Percentiles rank a stretch among this genome's conserved stretches.
phyloP scores from a whole-genome alignment of 1,284 basidiomycete genomes.

The Blastosporella zonata region DNA sequence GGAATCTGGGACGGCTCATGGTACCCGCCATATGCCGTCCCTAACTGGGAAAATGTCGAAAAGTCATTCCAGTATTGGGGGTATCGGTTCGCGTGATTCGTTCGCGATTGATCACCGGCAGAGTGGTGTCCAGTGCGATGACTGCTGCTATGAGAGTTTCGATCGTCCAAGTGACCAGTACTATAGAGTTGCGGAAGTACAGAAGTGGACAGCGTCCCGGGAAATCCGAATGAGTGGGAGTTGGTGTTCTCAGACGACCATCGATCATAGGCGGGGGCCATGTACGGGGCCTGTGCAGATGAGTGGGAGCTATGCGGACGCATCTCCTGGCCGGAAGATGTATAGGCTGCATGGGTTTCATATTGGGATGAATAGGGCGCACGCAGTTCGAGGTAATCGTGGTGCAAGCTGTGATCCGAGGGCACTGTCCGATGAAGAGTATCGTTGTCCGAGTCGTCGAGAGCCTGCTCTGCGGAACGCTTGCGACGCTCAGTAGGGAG shows the following conservation, averaged over 20 bases:
- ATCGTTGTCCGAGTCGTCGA: slow-evolving; percentile 31
- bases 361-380: slow-evolving; percentile 22
- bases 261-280: slow-evolving; percentile 44
- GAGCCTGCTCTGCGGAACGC: slow-evolving; percentile 35
- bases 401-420: slow-evolving; percentile 8
- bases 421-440: slow-evolving; percentile 17
- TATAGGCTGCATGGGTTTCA: slow-evolving; percentile 11
- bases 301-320: slow-evolving; percentile 10
- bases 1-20: slow-evolving; percentile 16
- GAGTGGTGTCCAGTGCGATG: slow-evolving; percentile 6
- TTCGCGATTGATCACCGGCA: slow-evolving; percentile 10
- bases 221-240: slow-evolving; percentile 15
- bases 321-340: slow-evolving; percentile 5
- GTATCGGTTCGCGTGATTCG: slow-evolving; percentile 27
- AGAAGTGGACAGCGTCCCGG: slow-evolving; percentile 20
- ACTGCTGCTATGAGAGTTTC: slow-evolving; percentile 10
- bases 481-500: slow-evolving; percentile 31
- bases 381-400: slow-evolving; percentile 20
- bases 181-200: slow-evolving; percentile 55
- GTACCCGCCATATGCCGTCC: slow-evolving; percentile 36
- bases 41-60: slow-evolving; percentile 54
- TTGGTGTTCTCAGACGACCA: slow-evolving; percentile 45
- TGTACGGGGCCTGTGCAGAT: slow-evolving; percentile 19
- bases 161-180: slow-evolving; percentile 56
- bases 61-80: slow-evolving; percentile 65